Conservation (phyloP, 352 stramenopile genomes). For the Phytophthora palmivora region DNA sequence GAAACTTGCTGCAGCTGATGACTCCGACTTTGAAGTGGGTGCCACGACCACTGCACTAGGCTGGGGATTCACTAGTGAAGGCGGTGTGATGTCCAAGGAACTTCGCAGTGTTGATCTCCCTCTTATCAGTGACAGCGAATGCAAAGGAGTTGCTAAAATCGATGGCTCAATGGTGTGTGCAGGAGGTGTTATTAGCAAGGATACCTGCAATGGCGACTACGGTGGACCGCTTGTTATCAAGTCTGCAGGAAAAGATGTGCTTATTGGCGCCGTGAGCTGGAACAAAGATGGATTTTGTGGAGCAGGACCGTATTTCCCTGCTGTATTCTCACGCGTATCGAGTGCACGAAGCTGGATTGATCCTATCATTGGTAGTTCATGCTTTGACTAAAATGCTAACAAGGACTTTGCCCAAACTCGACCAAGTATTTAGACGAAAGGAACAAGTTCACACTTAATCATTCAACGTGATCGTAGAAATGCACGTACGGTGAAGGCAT, state of each 20-base stretch:
- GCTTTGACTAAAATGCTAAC: slow-evolving; percentile 8
- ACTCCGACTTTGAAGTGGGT: slow-evolving; percentile 10
- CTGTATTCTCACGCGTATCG: slow-evolving; percentile 7
- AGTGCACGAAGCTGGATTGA: slow-evolving; percentile 19
- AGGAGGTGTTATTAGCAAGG: slow-evolving; percentile 1
- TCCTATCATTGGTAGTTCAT: slow-evolving; percentile 12
- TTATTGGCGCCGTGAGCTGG: slow-evolving; percentile 12
- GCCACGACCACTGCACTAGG: slow-evolving; percentile 8
- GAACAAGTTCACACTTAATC: too few species aligned
- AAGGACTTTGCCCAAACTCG: too few species aligned
- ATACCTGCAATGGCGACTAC: slow-evolving; percentile 1
- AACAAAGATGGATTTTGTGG: slow-evolving; percentile 7
- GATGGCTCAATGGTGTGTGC: slow-evolving; percentile 19
- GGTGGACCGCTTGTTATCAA: slow-evolving; percentile 14
- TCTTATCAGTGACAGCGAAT: slow-evolving; percentile 11
- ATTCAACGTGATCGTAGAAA: too few species aligned
- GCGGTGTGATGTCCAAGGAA: slow-evolving; percentile 9
- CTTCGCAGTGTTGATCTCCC: slow-evolving; percentile 11
- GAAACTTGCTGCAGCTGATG: slow-evolving; percentile 15
- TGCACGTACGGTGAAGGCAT: too few species aligned
- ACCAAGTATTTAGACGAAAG: too few species aligned
- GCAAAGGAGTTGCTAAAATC: background rate
- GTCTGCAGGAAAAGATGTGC: slow-evolving; percentile 1
- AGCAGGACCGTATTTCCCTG: slow-evolving; percentile 10
- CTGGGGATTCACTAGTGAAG: slow-evolving; percentile 11